A percentile compares a stretch with the other conserved stretches of the same genome.
These are phyloP conservation scores for Hippophae rhamnoides DNA, from an alignment of 306 rosid genomes.

Conservation along the genomic window DNA sequence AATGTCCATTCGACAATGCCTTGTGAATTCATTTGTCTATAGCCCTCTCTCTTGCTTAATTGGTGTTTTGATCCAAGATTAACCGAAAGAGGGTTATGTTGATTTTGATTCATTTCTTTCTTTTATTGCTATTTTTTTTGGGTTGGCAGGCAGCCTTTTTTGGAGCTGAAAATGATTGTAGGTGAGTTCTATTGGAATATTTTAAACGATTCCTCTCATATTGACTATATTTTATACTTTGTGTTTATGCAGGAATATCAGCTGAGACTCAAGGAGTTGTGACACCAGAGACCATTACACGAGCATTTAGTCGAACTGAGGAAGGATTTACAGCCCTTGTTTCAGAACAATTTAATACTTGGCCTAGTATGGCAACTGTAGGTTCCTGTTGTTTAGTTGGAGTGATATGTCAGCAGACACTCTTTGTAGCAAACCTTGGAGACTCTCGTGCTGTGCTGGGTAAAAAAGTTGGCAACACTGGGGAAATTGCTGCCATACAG, in stretches of 20 bases:
- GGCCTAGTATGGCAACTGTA: constrained; percentile 62
- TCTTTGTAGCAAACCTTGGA: constrained; percentile 70
- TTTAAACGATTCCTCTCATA: constrained; percentile 29
- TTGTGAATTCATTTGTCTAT: neutral
- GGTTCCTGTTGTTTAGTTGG: constrained; percentile 88
- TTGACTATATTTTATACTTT: constrained; percentile 41
- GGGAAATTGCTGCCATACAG: constrained; percentile 75
- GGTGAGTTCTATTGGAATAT: too few relatives aligned
- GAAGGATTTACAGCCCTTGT: constrained; percentile 68
- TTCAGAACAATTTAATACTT: constrained; percentile 50
- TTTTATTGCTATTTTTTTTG: too few relatives aligned
- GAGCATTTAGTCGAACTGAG: constrained; percentile 59
- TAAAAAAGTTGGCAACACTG: constrained; percentile 71
- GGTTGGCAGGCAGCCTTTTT: too few relatives aligned
- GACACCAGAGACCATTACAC: constrained; percentile 48
- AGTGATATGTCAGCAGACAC: constrained; percentile 63
- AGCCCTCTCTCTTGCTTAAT: constrained; percentile 10
- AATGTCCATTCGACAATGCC: neutral
- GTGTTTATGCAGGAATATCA: constrained; percentile 47
- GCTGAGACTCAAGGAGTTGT: constrained; percentile 50
- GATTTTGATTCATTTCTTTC: too few relatives aligned
- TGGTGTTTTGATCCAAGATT: neutral
- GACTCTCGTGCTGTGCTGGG: constrained; percentile 89
- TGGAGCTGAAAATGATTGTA: too few relatives aligned
- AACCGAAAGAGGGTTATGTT: too few relatives aligned